Conservation (phyloP, 257 asterid species). For the Agastache rugosa region DNA sequence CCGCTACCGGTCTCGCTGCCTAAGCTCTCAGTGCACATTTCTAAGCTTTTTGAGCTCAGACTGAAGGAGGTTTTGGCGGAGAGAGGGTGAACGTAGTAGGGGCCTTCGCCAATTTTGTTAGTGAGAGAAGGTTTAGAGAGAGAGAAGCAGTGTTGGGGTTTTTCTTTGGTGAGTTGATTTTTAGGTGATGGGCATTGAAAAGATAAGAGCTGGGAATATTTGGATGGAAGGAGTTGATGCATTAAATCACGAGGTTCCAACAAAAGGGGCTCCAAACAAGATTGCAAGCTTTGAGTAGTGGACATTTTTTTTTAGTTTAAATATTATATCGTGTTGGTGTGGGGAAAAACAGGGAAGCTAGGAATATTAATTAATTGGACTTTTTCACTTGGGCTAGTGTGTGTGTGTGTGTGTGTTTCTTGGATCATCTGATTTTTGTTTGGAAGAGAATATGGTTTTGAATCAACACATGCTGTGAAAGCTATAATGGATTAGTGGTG, state of each 20-base stretch:
- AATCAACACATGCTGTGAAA: conserved; percentile 7
- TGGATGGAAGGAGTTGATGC: conserved; percentile 51
- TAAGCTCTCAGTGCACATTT: conserved; percentile 89
- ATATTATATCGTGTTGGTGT: background rate
- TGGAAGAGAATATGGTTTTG: background rate
- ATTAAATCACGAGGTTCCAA: conserved; percentile 41
- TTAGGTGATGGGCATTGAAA: conserved; percentile 37
- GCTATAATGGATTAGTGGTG: background rate
- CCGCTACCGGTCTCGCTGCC: conserved; percentile 76
- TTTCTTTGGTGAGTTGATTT: background rate
- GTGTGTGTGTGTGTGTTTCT: background rate
- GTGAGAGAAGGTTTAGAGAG: background rate
- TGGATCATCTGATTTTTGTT: background rate
- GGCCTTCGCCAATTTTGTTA: conserved; percentile 18
- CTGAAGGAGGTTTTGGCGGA: conserved; percentile 34
- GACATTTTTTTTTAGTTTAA: conserved; percentile 33
- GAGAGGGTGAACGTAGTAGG: conserved; percentile 58
- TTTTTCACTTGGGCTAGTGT: background rate
- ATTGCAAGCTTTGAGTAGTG: conserved; percentile 44
- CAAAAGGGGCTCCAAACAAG: conserved; percentile 49
- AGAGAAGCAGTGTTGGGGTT: background rate
- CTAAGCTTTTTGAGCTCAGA: conserved; percentile 62
- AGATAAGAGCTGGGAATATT: conserved; percentile 39
- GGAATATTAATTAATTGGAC: background rate
- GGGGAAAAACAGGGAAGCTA: background rate